These are phyloP conservation scores for Cryptococcus maquisensis DNA, from an alignment of 1,284 basidiomycete genomes.

Conservation along the genomic window DNA sequence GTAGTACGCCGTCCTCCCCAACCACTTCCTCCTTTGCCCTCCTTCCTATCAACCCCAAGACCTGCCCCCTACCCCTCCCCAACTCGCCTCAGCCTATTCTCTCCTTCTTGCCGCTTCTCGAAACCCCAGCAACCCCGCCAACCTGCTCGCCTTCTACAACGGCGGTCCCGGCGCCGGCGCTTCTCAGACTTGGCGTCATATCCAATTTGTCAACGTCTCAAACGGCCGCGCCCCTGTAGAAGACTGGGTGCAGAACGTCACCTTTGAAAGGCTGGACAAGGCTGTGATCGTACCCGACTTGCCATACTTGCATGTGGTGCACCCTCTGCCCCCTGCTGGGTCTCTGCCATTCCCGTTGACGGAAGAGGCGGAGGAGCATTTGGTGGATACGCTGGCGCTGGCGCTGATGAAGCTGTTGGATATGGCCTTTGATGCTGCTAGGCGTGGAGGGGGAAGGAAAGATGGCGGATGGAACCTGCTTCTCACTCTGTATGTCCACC, in stretches of 20 bases:
- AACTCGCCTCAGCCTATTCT: constrained; percentile 68
- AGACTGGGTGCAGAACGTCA: constrained; percentile 57
- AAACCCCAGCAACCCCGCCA: constrained; percentile 53
- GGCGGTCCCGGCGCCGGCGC: constrained; percentile 77
- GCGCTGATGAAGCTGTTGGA: constrained; percentile 73
- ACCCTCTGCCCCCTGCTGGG: constrained; percentile 49
- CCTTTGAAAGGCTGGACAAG: constrained; percentile 64
- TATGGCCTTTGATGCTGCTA: constrained; percentile 63
- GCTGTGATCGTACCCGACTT: constrained; percentile 65
- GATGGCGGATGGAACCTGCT: constrained; percentile 66
- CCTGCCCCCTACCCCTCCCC: constrained; percentile 68
- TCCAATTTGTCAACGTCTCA: constrained; percentile 68
- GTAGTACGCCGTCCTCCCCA: constrained; percentile 67
- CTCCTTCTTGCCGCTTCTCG: constrained; percentile 63
- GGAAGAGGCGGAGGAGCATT: constrained; percentile 41
- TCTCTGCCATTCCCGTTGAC: constrained; percentile 52
- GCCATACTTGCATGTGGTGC: constrained; percentile 75
- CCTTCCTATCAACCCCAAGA: constrained; percentile 56
- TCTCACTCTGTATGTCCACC: constrained; percentile 57
- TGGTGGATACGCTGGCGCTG: constrained; percentile 58
- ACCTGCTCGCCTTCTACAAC: constrained; percentile 78
- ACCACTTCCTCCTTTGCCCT: constrained; percentile 66
- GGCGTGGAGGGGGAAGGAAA: constrained; percentile 31
- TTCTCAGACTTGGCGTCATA: constrained; percentile 79
- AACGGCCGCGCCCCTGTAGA: constrained; percentile 68